Evolutionary conservation across 495 filamentous ascomycete species (phyloP).

Genomic region (Tetracladium setigerum): DNA sequence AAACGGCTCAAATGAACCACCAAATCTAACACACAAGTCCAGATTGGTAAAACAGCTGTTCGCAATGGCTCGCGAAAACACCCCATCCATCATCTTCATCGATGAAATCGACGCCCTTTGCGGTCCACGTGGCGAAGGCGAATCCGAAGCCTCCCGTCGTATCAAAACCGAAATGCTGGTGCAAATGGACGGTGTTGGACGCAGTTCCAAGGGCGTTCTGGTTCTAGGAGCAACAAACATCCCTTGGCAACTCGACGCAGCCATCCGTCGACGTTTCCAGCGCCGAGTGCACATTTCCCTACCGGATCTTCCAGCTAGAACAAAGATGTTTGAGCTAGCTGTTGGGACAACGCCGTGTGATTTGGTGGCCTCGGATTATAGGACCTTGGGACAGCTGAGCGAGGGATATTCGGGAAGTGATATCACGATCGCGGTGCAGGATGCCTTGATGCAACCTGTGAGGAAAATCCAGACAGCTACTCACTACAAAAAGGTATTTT

Average conservation of each 20-base stretch:
- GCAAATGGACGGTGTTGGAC: slow-evolving; percentile 98
- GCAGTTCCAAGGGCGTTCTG: slow-evolving; percentile 85
- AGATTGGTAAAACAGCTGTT: slow-evolving; percentile 97
- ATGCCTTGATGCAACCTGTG: slow-evolving; percentile 96
- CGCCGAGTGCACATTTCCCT: slow-evolving; percentile 89
- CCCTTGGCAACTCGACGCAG: slow-evolving; percentile 98
- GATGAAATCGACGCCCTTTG: slow-evolving; percentile 98
- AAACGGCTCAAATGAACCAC: background rate
- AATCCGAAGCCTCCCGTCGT: slow-evolving; percentile 91
- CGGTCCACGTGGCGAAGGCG: slow-evolving; percentile 91
- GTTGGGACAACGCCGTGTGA: slow-evolving; percentile 88
- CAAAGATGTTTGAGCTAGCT: slow-evolving; percentile 94
- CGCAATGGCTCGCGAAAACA: slow-evolving; percentile 97
- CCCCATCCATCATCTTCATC: slow-evolving; percentile 97
- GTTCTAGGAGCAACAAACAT: slow-evolving; percentile 98
- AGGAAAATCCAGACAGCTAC: slow-evolving; percentile 96
- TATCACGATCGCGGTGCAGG: slow-evolving; percentile 93
- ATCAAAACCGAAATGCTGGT: slow-evolving; percentile 99
- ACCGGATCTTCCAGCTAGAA: slow-evolving; percentile 79
- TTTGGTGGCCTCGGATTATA: slow-evolving; percentile 69
- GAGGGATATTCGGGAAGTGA: slow-evolving; percentile 95
- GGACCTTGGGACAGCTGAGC: slow-evolving; percentile 66
- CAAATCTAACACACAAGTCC: background rate
- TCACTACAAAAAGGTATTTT: slow-evolving; percentile 86
- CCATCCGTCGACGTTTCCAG: slow-evolving; percentile 95